These are phyloP conservation scores for Sordariomycetes sp. DNA, from an alignment of 2,329 filamentous ascomycete genomes.

Conservation along the genomic window DNA sequence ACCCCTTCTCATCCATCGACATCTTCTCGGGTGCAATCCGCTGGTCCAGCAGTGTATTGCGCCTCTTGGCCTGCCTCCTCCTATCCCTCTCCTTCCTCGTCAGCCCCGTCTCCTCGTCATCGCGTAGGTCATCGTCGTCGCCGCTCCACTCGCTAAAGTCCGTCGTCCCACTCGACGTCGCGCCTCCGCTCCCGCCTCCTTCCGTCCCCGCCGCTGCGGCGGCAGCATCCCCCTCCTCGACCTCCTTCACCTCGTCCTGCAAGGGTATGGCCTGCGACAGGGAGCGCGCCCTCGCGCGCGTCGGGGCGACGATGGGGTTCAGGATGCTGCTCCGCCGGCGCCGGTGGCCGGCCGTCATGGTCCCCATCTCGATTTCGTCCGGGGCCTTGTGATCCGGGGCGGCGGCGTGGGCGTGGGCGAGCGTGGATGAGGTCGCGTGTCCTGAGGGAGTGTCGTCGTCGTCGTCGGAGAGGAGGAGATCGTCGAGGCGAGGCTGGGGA, in stretches of 20 bases:
- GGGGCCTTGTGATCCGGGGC: neutral
- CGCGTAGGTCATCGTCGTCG: constrained; percentile 60
- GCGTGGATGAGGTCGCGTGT: constrained; percentile 3
- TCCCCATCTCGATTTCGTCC: constrained; percentile 42
- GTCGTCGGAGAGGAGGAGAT: constrained; percentile 4
- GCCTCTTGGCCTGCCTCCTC: constrained; percentile 51
- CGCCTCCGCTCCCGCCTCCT: constrained; percentile 5
- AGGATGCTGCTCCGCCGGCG: constrained; percentile 42
- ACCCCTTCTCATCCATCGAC: constrained; percentile 61
- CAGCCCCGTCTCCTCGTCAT: constrained; percentile 83
- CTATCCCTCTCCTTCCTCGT: constrained; percentile 60
- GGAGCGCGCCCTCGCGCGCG: constrained; percentile 14
- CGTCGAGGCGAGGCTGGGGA: constrained; percentile 10
- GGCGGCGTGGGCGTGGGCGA: neutral
- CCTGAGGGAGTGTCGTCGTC: neutral
- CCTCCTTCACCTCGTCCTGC: constrained; percentile 29
- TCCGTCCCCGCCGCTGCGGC: neutral
- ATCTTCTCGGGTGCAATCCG: constrained; percentile 50
- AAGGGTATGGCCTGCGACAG: constrained; percentile 13
- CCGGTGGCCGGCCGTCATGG: constrained; percentile 35
- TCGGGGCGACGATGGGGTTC: constrained; percentile 11
- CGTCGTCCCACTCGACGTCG: constrained; percentile 12
- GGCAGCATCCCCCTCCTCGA: constrained; percentile 22
- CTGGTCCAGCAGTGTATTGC: constrained; percentile 57
- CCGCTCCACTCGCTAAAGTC: constrained; percentile 37